Conservation (phyloP, 2,329 filamentous ascomycete genomes). For the Fusarium anthophilum region DNA sequence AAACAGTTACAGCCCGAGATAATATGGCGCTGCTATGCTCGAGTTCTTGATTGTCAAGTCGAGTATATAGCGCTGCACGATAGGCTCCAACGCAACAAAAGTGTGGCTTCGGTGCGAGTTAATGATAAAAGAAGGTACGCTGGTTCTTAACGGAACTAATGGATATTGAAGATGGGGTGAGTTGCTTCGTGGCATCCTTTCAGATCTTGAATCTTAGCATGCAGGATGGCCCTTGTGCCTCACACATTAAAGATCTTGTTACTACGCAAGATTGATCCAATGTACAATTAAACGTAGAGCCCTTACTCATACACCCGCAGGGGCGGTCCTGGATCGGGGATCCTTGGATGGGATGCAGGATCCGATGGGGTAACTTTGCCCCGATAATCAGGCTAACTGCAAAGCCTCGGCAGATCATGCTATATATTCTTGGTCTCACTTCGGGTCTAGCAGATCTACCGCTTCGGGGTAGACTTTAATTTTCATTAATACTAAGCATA, state of each 20-base stretch:
- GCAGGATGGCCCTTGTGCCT: not conserved
- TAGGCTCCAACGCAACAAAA: not conserved
- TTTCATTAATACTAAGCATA: not conserved
- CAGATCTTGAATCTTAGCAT: not conserved
- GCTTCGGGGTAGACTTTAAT: fast-evolving
- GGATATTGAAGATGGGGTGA: not conserved
- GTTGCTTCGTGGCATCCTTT: no score
- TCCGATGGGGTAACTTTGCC: not conserved
- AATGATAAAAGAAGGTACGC: no score
- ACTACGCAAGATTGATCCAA: not conserved
- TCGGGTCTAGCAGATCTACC: no score
- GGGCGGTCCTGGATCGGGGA: not conserved
- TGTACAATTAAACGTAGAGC: fast-evolving
- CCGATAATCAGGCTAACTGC: not conserved
- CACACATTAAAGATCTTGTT: not conserved
- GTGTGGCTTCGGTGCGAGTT: not conserved
- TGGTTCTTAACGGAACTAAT: not conserved
- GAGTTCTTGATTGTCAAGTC: not conserved
- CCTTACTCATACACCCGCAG: fast-evolving
- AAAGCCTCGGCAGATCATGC: not conserved
- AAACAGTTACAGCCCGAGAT: fast-evolving
- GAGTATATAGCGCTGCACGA: not conserved
- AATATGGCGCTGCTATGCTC: not conserved
- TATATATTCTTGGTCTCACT: not conserved
- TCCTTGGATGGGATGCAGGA: not conserved